Base-by-base conservation (phyloP, 2,329 filamentous ascomycete genomes). In the Huntiella moniliformis region DNA sequence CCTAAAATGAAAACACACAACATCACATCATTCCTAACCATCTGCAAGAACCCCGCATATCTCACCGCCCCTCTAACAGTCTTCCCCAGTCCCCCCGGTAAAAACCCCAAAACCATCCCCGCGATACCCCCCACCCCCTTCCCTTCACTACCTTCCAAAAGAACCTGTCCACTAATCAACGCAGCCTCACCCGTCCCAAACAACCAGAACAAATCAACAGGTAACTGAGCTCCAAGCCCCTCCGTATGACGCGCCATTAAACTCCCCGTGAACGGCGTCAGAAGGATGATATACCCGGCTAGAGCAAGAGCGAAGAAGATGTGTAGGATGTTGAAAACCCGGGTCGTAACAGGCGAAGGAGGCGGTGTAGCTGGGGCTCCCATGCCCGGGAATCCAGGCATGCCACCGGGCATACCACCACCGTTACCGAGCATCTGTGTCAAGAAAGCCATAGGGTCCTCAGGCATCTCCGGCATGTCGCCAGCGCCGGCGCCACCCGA, bases 161-260 rank as follows among this genome's bases (percentile, higher is more conserved):
- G 75, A 57, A 79, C 82, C 17, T 82, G 67, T 28, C 73, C 77
- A 1, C 75, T 79, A 52, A 88, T 73, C 51, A 88, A 64, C 45
- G 83, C 58, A 8, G 83, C 68, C 63, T 91, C 82, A 31, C 74
- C 77, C 0, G 82, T 84, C 4, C 81, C 78, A 57, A 88, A 91
- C n/a, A 82, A 70, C 65, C 77, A 84, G 60, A 88, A 61, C 86
- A 79, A 51, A 69, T 67, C 39, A 64, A 64, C 36, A 66, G 57
- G 32, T n/a, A 16, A 61, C 44, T 41, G 56, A 37, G 55, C 54
- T 11, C 56, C 53, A 31, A 59, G 50, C 39, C 56, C 53, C 15
- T 55, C 56, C 7, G 61, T 57, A 28, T 65, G 60, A 28, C 82
- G 73, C 54, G 76, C 71, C 5, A 69, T 53, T 56, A 73, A 73